Evolutionary conservation across 768 basidiomycete species (phyloP).

Genomic region (Hypholoma fasciculare): DNA sequence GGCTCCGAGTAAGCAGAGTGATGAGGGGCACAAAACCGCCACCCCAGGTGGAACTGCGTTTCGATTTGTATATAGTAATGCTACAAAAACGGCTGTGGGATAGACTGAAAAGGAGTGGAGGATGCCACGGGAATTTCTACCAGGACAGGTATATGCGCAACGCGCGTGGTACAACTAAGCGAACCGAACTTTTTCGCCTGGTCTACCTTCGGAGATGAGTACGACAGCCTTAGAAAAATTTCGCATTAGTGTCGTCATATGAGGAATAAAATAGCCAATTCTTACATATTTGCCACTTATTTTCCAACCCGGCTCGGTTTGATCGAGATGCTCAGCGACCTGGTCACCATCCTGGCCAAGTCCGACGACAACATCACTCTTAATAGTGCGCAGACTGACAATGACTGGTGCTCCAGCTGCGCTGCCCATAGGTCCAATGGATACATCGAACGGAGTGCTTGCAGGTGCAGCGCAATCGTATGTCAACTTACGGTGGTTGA

Average conservation of each 20-base stretch:
- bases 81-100: too few species aligned
- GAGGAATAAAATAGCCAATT: conserved; percentile 10
- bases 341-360: conserved; percentile 68
- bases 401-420: conserved; percentile 86
- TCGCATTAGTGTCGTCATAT: background rate
- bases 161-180: conserved; percentile 27
- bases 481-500: conserved; percentile 90
- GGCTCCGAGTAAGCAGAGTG: too few species aligned
- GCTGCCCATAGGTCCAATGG: conserved; percentile 92
- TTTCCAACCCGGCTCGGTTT: conserved; percentile 92
- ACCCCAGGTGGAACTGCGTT: too few species aligned
- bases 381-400: conserved; percentile 87
- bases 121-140: background rate
- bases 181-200: conserved; percentile 85
- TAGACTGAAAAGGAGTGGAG: too few species aligned
- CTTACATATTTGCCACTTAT: conserved; percentile 96
- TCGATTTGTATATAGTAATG: too few species aligned
- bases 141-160: background rate
- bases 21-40: too few species aligned
- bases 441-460: conserved; percentile 84
- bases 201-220: conserved; percentile 83
- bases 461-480: conserved; percentile 87
- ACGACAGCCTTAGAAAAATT: conserved; percentile 67
- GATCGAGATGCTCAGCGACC: conserved; percentile 77
- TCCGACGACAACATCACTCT: conserved; percentile 94